These are phyloP conservation scores for Lasiodiplodia sp. DNA, from an alignment of 2,329 filamentous ascomycete species.

Conservation along the genomic window DNA sequence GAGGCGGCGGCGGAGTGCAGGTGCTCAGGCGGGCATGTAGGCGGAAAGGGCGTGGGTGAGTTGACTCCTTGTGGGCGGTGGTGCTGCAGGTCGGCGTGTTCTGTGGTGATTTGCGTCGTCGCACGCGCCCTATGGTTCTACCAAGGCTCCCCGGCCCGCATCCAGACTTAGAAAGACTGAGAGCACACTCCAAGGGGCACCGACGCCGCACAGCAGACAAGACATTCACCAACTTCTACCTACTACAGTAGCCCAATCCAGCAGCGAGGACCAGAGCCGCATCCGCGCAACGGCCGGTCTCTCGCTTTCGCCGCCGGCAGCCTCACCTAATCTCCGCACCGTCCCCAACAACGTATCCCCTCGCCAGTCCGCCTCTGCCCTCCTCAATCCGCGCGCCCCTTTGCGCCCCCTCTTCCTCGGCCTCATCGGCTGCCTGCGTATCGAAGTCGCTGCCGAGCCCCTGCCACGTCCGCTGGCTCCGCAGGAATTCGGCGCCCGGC, in stretches of 20 bases:
- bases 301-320: background rate
- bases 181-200: constrained; percentile 6
- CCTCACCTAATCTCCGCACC: constrained; percentile 37
- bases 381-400: constrained; percentile 76
- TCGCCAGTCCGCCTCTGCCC: constrained; percentile 84
- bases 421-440: constrained; percentile 64
- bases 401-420: constrained; percentile 58
- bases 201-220: constrained; percentile 11
- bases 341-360: constrained; percentile 82
- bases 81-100: constrained; percentile 24
- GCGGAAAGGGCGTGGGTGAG: constrained; percentile 4
- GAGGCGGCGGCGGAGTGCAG: constrained; percentile 11
- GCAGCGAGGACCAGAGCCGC: background rate
- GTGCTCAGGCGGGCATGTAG: constrained; percentile 18
- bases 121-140: constrained; percentile 25
- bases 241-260: background rate
- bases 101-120: constrained; percentile 10
- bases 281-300: background rate
- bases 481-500: constrained; percentile 86
- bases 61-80: constrained; percentile 17
- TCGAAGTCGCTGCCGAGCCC: constrained; percentile 89
- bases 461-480: constrained; percentile 85
- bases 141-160: constrained; percentile 8
- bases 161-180: constrained; percentile 1
- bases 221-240: constrained; percentile 22